Base-by-base conservation (phyloP, 257 asterid genomes). In the Przewalskia tangutica region DNA sequence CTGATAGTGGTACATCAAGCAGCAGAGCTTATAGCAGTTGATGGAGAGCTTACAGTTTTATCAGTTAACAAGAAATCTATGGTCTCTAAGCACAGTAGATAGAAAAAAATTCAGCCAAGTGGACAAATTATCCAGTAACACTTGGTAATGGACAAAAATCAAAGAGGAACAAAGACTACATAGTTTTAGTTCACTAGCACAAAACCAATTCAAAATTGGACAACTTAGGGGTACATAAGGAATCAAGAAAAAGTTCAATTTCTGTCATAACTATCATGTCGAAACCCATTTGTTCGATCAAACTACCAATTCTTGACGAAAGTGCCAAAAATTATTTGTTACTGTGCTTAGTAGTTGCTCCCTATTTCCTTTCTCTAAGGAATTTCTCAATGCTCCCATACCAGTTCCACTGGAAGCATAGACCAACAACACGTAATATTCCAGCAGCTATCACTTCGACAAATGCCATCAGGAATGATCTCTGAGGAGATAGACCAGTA, bases 371-470 rank as follows among this genome's bases (percentile, higher is more conserved):
- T 84, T 82, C 89, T 16, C 89, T 86, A 59, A 90, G 89, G 88
- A 87, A 96, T 76, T 89, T 92, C 75, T 88, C 90, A 7, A 96
- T 94, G 92, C 90, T 82, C 56, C 82, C 81, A n/a, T 85, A 93
- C 99, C 99, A 96, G 82, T 87, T 88, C 97, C 99, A 92, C 36
- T 94, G 98, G 86, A 93, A 92, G 85, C 94, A 82, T 34, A 96
- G 86, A 85, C 90, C 98, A 16, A 77, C 97, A 42, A 93, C 84
- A 16, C 98, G 98, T 80, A 88, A 42, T 32, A 93, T 4, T 58
- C 97, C 90, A 14, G 90, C 87, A 9, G 90, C 84, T 89, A 83
- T 84, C 70, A 94, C 91, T 92, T 96, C 99, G 60, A 93, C 84
- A 58, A 94, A 93, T 23, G 99, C 98, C 95, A 88, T 86, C 40